Base-by-base conservation (phyloP, 108 stramenopile genomes). In the Nannochloropsis oceanica region DNA sequence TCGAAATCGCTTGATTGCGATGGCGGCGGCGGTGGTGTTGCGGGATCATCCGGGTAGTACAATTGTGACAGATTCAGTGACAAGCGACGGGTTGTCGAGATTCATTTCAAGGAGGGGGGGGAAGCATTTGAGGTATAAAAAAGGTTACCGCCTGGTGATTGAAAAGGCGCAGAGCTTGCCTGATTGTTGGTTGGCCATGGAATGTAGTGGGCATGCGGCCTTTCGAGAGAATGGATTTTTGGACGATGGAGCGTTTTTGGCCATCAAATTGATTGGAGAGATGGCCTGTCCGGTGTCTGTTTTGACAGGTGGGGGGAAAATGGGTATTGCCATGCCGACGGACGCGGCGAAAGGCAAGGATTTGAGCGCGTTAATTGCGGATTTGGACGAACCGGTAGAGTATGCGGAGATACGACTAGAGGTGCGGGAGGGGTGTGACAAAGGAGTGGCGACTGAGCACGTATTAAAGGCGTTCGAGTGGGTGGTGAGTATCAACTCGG, bases 51-150 rank as follows among this genome's bases (percentile, higher is more conserved):
- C 89, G 25, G 89, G 89, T 79, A 87, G 86, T 13, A 89, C 86
- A 20, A 90, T 90, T 24, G 90, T 90, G n/a, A 90, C 90, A 25
- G 90, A 90, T 85, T 89, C 89, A 7, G 89, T 87, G 2, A 90
- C 90, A 43, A 27, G 25, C 24, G 85, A 81, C 42, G 24, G 59
- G 22, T n/a, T 73, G 20, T n/a, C n/a, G 25, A 20, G 50, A 10
- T 80, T 85, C 8, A 79, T 43, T 26, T 22, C 44, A 13, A 59
- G 80, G n/a, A 26, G 27, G 84, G 42, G 80, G n/a, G 46, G 43
- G 79, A 24, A 79, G 79, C 84, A 85, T 9, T 26, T 85, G 26
- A 85, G 90, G 43, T 90, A 85, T 86, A 84, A 89, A 44, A 90
- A 90, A 25, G 90, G 90, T 14, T 90, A 89, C 81, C 86, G 89